Percentiles rank a stretch among this genome's conserved stretches.
Evolutionary conservation across 345 rosid genomes (phyloP).

Genomic region (Citrus medica): DNA sequence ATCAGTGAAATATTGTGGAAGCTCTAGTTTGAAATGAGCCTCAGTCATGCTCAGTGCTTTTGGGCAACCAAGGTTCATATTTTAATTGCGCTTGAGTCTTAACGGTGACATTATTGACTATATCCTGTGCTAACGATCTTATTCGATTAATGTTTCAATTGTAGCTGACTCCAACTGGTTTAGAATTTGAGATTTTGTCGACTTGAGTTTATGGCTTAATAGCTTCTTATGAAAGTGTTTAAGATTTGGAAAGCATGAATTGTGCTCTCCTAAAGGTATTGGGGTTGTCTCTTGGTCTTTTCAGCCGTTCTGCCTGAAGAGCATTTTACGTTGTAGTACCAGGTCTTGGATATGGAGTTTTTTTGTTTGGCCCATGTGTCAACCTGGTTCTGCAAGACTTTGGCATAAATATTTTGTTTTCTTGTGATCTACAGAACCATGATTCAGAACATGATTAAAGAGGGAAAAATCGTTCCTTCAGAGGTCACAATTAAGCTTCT

Average conservation of each 20-base stretch:
- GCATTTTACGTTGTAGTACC: neutral
- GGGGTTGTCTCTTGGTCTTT: neutral
- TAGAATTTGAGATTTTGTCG: neutral
- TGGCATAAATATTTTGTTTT: neutral
- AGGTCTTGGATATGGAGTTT: constrained; percentile 1
- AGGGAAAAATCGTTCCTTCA: constrained; percentile 85
- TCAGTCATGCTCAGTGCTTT: neutral
- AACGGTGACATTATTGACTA: neutral
- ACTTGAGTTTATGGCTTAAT: neutral
- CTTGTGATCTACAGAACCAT: constrained; percentile 40
- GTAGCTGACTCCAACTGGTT: neutral
- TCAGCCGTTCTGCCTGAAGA: neutral
- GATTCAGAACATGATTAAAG: constrained; percentile 62
- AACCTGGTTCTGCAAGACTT: neutral
- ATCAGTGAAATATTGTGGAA: neutral
- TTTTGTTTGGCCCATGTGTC: neutral
- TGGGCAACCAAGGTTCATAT: neutral
- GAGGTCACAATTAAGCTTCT: constrained; percentile 82
- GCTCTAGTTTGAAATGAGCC: neutral
- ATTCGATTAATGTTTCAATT: neutral
- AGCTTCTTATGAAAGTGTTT: neutral
- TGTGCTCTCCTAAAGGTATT: neutral
- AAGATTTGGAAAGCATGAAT: neutral
- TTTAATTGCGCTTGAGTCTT: neutral
- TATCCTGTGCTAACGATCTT: constrained; percentile 1